These are phyloP conservation scores for Mucor piriformis DNA, from an alignment of 371 early-diverging fungal species.

Conservation along the genomic window DNA sequence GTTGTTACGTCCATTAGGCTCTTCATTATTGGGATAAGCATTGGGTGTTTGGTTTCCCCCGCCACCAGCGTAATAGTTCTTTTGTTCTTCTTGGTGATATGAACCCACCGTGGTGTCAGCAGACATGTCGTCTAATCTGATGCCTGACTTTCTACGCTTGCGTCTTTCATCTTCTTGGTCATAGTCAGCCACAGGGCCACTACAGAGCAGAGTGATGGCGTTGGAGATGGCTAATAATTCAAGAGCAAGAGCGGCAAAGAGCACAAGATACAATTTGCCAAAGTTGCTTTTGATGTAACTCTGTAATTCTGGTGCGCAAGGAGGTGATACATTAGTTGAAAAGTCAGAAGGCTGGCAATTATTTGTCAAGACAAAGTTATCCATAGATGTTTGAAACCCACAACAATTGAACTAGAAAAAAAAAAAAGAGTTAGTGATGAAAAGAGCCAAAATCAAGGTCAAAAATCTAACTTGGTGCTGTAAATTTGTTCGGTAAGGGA, in stretches of 20 bases:
- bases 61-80: conserved; percentile 11
- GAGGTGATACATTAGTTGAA: conserved; percentile 14
- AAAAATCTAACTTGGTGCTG: conserved; percentile 42
- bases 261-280: conserved; percentile 38
- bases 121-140: conserved; percentile 45
- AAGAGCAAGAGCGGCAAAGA: conserved; percentile 48
- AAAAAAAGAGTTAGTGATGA: neutral
- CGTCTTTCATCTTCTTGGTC: conserved; percentile 48
- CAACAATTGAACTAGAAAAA: conserved; percentile 46
- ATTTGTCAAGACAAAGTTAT: conserved; percentile 30
- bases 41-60: conserved; percentile 12
- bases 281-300: conserved; percentile 32
- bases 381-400: conserved; percentile 42
- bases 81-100: conserved; percentile 20
- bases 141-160: conserved; percentile 51
- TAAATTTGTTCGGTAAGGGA: conserved; percentile 25
- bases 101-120: conserved; percentile 36
- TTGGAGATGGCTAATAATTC: conserved; percentile 47
- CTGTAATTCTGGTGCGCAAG: conserved; percentile 33
- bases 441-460: too few species aligned
- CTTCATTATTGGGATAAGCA: neutral
- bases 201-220: conserved; percentile 46
- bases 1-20: conserved; percentile 10
- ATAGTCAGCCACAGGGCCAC: conserved; percentile 21
- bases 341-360: conserved; percentile 24